Base-by-base conservation (phyloP, 1,139 yeast genomes). In the Candida tetrigidarum region DNA sequence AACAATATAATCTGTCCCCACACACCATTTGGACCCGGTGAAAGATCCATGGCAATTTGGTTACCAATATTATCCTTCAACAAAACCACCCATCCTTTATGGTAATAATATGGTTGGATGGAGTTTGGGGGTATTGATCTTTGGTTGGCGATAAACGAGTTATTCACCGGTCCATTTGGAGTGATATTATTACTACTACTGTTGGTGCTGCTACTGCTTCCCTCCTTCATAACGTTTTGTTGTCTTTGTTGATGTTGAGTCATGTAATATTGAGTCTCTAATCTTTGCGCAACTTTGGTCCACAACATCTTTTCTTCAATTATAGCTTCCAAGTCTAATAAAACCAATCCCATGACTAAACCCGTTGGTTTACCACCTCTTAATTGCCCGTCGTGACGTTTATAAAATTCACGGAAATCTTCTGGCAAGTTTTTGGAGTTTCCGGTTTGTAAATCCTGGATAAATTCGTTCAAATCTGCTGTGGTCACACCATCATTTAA, bases 301-400 rank as follows among this genome's bases (percentile, higher is more conserved):
- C 96, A 88, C 47, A 84, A 76, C 29, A 74, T 69, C 66, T 85
- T 81, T 62, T 87, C 95, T 55, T 83, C 88, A 40, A 81, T 76
- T 45, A 86, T 77, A 45, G 81, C 73, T 60, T 87, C 96, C 49
- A 87, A 69, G 60, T 86, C 93, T 56, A 88, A 69, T 41, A 87
- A 71, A 4, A 83, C 80, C 57, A 85, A 71, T 18, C 95, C 92
- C 73, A 84, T 83, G 40, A 88, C 63, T 44, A 86, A 70, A 3
- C 96, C 96, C 2, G 86, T 79, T 16, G 91, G 90, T 54, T 78
- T 76, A 14, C 92, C 92, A 41, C 89, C 86, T 38, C 82, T 68
- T 52, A 86, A 83, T 66, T 88, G 96, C 48, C 96, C 96, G 61
- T 88, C 96, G 60, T 87, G 93, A 48, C 83, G 71, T 62, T 81